Evolutionary conservation across 352 stramenopile species (phyloP), one percentile per base, ranked within the genome.

Genomic region (Phytophthora ohioensis): DNA sequence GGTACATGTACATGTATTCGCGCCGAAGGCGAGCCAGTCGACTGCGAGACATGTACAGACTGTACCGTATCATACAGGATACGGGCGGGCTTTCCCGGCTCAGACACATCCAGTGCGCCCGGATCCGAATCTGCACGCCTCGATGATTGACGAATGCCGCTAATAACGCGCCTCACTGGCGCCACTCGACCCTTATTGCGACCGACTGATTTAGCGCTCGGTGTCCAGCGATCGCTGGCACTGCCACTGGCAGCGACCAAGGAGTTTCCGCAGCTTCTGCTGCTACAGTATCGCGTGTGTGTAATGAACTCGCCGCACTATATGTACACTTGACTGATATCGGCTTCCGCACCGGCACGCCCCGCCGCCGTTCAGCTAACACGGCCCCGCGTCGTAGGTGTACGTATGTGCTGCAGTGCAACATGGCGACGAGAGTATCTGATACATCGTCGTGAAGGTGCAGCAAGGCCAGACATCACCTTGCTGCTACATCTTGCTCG

Each of bases 91-190:
- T 68, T 64, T 64, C 58, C 67, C 54, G 60, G 47, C 54, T 75
- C 62, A 71, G 49, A 67, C 67, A 74, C 46, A 74, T 70, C 60
- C 67, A 13, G 61, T 63, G 51, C 31, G n/a, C 7, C 48, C 35
- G 15, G 34, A 30, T 30, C 56, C 51, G 62, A 58, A 58, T 60
- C 30, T 64, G 51, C 3, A 36, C 7, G 32, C 51, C 39, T 21
- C 36, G 30, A 54, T 67, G 57, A 57, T 39, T 59, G 38, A 30
- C 54, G 31, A 56, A 42, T 57, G 64, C 32, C 32, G 34, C 42
- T 53, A 21, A 34, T 67, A 58, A 58, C 52, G 11, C 13, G 52
- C 52, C 34, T 46, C 47, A 48, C 10, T 56, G 57, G 5, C 21
- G 34, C 30, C 32, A 36, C 34, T 57, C n/a, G 12, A 11, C n/a